Conservation (phyloP, 352 stramenopile species). For the Globisporangium alternatum region DNA sequence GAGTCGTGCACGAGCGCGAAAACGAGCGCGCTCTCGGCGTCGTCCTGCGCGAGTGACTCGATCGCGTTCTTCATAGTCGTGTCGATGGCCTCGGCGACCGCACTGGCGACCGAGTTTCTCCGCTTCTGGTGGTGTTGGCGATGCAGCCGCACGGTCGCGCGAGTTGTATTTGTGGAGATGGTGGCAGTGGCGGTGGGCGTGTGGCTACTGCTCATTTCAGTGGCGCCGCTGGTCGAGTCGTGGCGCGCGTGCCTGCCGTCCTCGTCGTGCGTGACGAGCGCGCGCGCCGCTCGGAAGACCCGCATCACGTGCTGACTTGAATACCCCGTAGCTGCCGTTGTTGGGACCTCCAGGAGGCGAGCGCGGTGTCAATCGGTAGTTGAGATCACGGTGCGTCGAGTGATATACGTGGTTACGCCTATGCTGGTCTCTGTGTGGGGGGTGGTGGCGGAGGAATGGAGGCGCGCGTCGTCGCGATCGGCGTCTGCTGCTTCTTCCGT, state of each 20-base stretch:
- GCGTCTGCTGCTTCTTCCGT: not conserved
- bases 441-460: not conserved
- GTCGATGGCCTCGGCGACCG: constrained; percentile 26
- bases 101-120: not conserved
- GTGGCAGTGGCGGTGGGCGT: no score
- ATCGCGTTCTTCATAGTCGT: constrained; percentile 59
- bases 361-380: not conserved
- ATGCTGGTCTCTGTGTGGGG: not conserved
- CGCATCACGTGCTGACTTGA: not conserved
- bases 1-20: constrained; percentile 77
- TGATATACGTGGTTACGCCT: not conserved
- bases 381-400: not conserved
- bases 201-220: not conserved
- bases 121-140: constrained; percentile 7
- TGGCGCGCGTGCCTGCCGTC: not conserved
- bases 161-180: not conserved
- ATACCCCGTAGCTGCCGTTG: not conserved
- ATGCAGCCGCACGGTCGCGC: not conserved
- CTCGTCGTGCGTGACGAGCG: not conserved
- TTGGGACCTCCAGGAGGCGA: not conserved
- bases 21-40: constrained; percentile 64
- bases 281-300: constrained; percentile 4
- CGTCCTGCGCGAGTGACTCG: constrained; percentile 60
- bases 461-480: not conserved
- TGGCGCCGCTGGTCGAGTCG: not conserved